phyloP scores from a whole-genome alignment of 352 stramenopile species.

The Phytophthora sp. region DNA sequence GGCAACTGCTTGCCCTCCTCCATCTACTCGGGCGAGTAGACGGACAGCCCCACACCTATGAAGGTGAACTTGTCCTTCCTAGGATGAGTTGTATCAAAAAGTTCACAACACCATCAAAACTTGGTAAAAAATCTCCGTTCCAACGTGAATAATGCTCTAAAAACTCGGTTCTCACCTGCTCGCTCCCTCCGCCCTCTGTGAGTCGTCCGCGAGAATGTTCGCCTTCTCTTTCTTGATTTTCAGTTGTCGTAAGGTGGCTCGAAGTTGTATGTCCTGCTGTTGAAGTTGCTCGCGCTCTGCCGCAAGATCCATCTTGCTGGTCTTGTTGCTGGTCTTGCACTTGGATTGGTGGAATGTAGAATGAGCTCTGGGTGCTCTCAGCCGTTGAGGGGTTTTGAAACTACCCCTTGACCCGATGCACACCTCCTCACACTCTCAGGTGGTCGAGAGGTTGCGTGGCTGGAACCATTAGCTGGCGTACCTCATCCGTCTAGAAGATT shows the following conservation, averaged over 20 bases:
- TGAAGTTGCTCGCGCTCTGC: conserved; percentile 50
- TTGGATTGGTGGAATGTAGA: conserved; percentile 44
- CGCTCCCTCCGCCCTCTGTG: conserved; percentile 45
- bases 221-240: too few species aligned
- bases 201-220: too few species aligned
- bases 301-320: conserved; percentile 48
- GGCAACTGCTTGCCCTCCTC: conserved; percentile 60
- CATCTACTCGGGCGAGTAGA: conserved; percentile 69
- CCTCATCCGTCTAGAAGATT: too few species aligned
- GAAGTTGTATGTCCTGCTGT: too few species aligned
- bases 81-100: conserved; percentile 33
- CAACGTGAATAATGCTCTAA: not conserved
- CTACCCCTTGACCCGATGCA: too few species aligned
- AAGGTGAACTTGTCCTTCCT: conserved; percentile 62
- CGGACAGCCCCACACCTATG: conserved; percentile 58
- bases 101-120: conserved; percentile 18
- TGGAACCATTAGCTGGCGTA: too few species aligned
- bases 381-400: too few species aligned
- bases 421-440: too few species aligned
- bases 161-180: conserved; percentile 36
- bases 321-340: too few species aligned
- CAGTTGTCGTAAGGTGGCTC: too few species aligned
- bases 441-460: too few species aligned
- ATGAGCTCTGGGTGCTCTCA: too few species aligned
- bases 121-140: conserved; percentile 3